Evolutionary conservation across 139 green algal species (phyloP), one percentile per base, ranked within the genome.

Genomic region (Coelastrella sp.): DNA sequence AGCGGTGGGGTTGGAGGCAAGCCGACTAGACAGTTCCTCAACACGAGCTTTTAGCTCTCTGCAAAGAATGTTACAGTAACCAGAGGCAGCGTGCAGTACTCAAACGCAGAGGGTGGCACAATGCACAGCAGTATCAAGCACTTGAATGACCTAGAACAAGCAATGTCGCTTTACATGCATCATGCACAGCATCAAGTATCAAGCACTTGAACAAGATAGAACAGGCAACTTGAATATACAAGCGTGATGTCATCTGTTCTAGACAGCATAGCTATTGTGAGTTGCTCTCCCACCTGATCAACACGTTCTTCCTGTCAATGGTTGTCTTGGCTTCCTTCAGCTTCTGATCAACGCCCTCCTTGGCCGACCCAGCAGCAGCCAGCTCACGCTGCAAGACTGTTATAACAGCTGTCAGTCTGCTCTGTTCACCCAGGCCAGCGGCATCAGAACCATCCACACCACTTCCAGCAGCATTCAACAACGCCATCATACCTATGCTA

Each of bases 271-370:
- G n/a, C n/a, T n/a, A n/a, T n/a, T n/a, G n/a, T n/a, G n/a, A n/a
- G n/a, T n/a, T n/a, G n/a, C n/a, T n/a, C n/a, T n/a, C n/a, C 4
- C 32, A 91, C 87, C 78, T 89, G 64, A 90, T 59, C 7, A 93
- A 71, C 7, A 64, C 23, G 0, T 79, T 76, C 87, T 94, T 92
- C 25, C 88, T 82, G 13, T 88, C 79, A 27, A 89, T 34, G 4
- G 35, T 66, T 0, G 67, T 69, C 23, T 82, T 84, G 2, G 86
- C 81, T 75, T 93, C 87, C 19, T 66, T 48, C 63, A 92, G 85
- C 85, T 84, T 81, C 4, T 27, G 71, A 68, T 92, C 87, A 9
- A 83, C 38, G 15, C 48, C 87, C 50, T 88, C 68, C 35, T 67
- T 69, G 7, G 57, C 77, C 17, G 48, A 37, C 2, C 41, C 50